phyloP scores from a whole-genome alignment of 495 filamentous ascomycete species.

The Lasiosphaeria miniovina region DNA sequence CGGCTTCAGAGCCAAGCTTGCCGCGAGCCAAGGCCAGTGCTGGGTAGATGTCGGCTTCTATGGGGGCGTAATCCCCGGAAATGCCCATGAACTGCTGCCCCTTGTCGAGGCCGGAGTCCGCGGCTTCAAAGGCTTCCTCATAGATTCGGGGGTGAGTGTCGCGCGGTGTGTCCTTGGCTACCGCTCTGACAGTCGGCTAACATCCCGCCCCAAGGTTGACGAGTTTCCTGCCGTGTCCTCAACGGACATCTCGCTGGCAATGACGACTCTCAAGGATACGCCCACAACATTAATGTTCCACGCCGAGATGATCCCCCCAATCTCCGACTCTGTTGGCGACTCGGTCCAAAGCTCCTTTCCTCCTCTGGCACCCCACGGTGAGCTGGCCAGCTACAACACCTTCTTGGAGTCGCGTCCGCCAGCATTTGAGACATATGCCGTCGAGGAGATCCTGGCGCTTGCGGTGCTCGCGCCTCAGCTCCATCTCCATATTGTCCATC shows the following conservation, averaged over 20 bases:
- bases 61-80: slow-evolving; percentile 91
- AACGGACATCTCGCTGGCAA: slow-evolving; percentile 71
- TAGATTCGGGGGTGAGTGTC: slow-evolving; percentile 84
- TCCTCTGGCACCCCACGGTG: slow-evolving; percentile 70
- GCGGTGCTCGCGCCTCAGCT: slow-evolving; percentile 79
- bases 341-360: slow-evolving; percentile 68
- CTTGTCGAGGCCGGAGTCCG: slow-evolving; percentile 82
- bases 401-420: slow-evolving; percentile 91
- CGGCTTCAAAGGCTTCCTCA: slow-evolving; percentile 97
- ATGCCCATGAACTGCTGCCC: slow-evolving; percentile 71
- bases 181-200: slow-evolving; percentile 12
- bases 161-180: background rate
- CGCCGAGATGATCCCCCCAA: slow-evolving; percentile 94
- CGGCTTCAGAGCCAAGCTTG: slow-evolving; percentile 78
- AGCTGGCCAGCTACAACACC: slow-evolving; percentile 77
- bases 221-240: slow-evolving; percentile 91
- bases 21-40: slow-evolving; percentile 83
- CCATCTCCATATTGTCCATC: slow-evolving; percentile 89
- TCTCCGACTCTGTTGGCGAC: slow-evolving; percentile 77
- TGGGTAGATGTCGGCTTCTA: slow-evolving; percentile 99
- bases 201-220: slow-evolving; percentile 61
- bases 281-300: slow-evolving; percentile 97
- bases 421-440: slow-evolving; percentile 86
- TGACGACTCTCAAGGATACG: slow-evolving; percentile 69
- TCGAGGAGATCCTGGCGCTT: slow-evolving; percentile 79